Conservation (phyloP, 345 rosid species). For the Streptanthus diversifolius region DNA sequence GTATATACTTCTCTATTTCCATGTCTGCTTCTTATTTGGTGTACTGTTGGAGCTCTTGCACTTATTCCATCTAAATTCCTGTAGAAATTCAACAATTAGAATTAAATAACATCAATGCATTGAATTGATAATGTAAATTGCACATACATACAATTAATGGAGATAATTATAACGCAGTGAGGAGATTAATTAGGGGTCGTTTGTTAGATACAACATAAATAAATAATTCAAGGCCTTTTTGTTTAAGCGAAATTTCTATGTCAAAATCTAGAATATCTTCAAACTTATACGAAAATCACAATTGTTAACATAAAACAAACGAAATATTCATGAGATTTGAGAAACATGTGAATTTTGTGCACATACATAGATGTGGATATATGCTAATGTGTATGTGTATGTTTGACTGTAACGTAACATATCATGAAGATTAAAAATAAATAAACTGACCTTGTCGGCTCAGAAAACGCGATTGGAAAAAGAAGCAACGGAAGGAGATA, state of each 20-base stretch:
- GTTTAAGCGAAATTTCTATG: background rate
- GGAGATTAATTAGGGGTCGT: background rate
- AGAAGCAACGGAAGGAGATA: slow-evolving; percentile 20
- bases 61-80: slow-evolving; percentile 12
- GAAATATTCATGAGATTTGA: slow-evolving; percentile 9
- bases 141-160: background rate
- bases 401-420: background rate
- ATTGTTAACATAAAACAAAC: background rate
- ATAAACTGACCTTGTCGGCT: slow-evolving; percentile 18
- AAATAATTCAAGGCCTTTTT: background rate
- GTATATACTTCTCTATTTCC: slow-evolving; percentile 22
- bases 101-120: background rate
- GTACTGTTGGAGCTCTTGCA: slow-evolving; percentile 24
- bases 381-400: background rate
- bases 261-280: background rate
- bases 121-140: slow-evolving; percentile 11
- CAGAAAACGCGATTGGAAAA: slow-evolving; percentile 19
- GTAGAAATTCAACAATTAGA: background rate
- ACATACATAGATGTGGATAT: background rate
- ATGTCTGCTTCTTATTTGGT: slow-evolving; percentile 9
- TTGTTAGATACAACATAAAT: background rate
- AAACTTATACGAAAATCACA: slow-evolving; percentile 8
- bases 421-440: background rate
- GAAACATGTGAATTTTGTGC: slow-evolving; percentile 10
- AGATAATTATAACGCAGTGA: slow-evolving; percentile 1